These are phyloP conservation scores for Benincasa hispida DNA, from an alignment of 306 rosid species.

Conservation along the genomic window DNA sequence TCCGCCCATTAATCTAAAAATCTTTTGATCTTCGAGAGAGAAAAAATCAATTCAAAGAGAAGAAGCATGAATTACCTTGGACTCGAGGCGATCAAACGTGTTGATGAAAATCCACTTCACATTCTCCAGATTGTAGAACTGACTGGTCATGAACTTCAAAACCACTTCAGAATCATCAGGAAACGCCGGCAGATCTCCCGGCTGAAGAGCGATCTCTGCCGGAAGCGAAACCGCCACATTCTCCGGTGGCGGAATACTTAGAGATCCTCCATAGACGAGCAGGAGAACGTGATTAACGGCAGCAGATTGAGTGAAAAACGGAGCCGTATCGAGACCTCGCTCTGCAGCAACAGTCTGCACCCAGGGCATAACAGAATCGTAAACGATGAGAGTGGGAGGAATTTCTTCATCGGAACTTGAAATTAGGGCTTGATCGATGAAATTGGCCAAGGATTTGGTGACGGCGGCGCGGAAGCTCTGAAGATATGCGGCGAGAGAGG, in stretches of 20 bases:
- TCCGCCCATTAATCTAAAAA: no score
- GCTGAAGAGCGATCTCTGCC: not conserved
- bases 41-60: not conserved
- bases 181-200: constrained; percentile 8
- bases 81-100: constrained; percentile 14
- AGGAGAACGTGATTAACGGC: not conserved
- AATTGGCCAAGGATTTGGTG: not conserved
- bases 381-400: not conserved
- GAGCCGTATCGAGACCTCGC: not conserved
- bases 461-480: not conserved
- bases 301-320: not conserved
- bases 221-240: not conserved
- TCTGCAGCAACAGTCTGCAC: not conserved
- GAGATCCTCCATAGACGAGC: not conserved
- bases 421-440: not conserved
- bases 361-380: constrained; percentile 2
- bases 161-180: not conserved
- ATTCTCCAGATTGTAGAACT: constrained; percentile 1
- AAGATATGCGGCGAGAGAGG: not conserved
- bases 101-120: constrained; percentile 15
- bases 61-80: not conserved
- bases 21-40: no score
- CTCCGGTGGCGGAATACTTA: not conserved
- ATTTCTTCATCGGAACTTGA: not conserved
- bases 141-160: not conserved